Base-by-base conservation (phyloP, 2,329 filamentous ascomycete species). In the Trichoderma polysporum region DNA sequence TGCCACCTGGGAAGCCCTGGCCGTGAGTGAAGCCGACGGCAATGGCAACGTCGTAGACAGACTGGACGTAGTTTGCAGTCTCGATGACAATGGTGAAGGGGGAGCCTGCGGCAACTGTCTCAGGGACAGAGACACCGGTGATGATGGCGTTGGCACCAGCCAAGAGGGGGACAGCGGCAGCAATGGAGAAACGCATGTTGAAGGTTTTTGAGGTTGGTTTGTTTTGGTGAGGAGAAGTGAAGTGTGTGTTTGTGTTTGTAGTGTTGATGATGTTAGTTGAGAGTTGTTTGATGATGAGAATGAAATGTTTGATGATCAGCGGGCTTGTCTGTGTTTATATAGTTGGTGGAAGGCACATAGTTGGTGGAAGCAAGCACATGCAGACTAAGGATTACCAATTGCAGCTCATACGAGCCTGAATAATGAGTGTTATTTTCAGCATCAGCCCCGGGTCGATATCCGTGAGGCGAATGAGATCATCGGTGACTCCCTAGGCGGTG, bases 31-130 rank as follows among this genome's bases (percentile, higher is more conserved):
- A 78, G 41, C 82, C 82, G 69, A 82, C 81, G 31, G 78, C 80
- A 10, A 83, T 76, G 61, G 81, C 76, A 2, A 84, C 73, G 68
- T 84, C 81, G 69, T 76, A 72, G 33, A 82, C 78, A 60, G 74
- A 64, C 72, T 84, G 81, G 72, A 81, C 80, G 75, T 82, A 83
- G 74, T 78, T 76, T 56, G 78, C 73, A 50, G 77, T 79, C 49
- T 75, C 53, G 69, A 84, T 76, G 22, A 75, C 75, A 71, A 79
- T 75, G 33, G 75, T 71, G 73, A 82, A 78, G 50, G 74, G 71
- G 31, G 73, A 69, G 68, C 79, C 79, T 4, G 80, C 77, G 37
- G 73, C 73, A 68, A 84, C 76, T 45, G 76, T 80, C 9, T 74
- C 66, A 1, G 82, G 82, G 17, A 79, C 75, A 17, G 77, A 73